A percentile compares a stretch with the other conserved stretches of the same genome.
Evolutionary conservation across 305 asterid species (phyloP).

Genomic region (Stenogyne calaminthoides): DNA sequence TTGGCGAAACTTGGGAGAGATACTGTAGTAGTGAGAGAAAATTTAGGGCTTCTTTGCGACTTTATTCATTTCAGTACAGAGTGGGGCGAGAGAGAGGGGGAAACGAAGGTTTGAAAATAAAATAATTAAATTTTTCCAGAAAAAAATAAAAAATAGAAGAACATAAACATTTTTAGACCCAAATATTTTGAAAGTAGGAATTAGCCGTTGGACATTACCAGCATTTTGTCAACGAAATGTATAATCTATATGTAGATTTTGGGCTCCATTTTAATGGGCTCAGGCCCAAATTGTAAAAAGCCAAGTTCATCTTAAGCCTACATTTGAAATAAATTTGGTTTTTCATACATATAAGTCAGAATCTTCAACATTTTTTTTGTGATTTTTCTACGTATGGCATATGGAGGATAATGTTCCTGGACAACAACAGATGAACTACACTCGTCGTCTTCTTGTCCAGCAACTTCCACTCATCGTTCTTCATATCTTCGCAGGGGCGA

Average conservation of each 20-base stretch:
- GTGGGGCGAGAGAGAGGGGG: slow-evolving; percentile 33
- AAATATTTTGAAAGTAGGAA: neutral
- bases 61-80: slow-evolving; percentile 32
- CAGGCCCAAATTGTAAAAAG: slow-evolving; percentile 9
- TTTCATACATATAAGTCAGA: no score
- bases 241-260: slow-evolving; percentile 20
- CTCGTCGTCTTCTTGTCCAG: no score
- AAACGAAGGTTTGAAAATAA: slow-evolving; percentile 47
- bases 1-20: slow-evolving; percentile 6
- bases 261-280: slow-evolving; percentile 14
- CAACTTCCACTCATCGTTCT: no score
- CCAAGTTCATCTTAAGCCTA: neutral
- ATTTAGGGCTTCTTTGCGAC: slow-evolving; percentile 34
- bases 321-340: no score
- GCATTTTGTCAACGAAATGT: slow-evolving; percentile 27
- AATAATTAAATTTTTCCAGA: slow-evolving; percentile 36
- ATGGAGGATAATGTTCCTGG: no score
- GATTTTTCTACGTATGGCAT: no score
- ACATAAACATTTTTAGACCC: neutral
- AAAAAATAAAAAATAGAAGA: neutral
- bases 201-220: slow-evolving; percentile 30
- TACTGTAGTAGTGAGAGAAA: slow-evolving; percentile 24
- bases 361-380: no score
- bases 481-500: no score
- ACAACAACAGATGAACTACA: no score